A percentile compares a stretch with the other conserved stretches of the same genome.
phyloP scores from a whole-genome alignment of 2,329 filamentous ascomycete species.

The Venturia pyrina region DNA sequence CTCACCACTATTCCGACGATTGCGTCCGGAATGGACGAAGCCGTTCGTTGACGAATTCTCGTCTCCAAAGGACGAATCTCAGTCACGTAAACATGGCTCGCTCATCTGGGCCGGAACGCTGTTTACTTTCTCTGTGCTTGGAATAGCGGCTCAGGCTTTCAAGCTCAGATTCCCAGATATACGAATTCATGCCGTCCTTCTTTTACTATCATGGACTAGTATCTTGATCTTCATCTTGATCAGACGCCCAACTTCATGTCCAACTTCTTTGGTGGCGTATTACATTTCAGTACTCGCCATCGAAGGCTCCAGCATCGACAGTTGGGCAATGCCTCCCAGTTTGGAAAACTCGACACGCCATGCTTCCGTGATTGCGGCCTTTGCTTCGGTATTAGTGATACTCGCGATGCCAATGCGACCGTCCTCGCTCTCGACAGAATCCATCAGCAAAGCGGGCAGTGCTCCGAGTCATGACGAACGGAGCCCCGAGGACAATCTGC shows the following conservation, averaged over 20 bases:
- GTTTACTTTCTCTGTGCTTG: slow-evolving; percentile 21
- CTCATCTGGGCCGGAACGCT: slow-evolving; percentile 20
- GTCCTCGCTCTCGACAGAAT: slow-evolving; percentile 39
- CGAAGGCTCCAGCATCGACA: slow-evolving; percentile 16
- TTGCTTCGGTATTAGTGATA: slow-evolving; percentile 41
- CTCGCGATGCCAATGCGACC: slow-evolving; percentile 62
- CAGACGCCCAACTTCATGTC: slow-evolving; percentile 32
- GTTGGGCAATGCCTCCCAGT: not conserved
- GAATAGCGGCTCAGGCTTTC: slow-evolving; percentile 20
- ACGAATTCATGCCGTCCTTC: slow-evolving; percentile 12
- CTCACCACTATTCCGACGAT: slow-evolving; percentile 15
- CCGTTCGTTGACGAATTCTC: slow-evolving; percentile 41
- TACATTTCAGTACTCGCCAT: slow-evolving; percentile 25
- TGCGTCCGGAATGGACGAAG: slow-evolving; percentile 39
- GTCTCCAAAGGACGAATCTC: slow-evolving; percentile 18
- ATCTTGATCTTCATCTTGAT: slow-evolving; percentile 24
- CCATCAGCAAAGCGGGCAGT: slow-evolving; percentile 50
- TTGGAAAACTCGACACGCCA: slow-evolving; percentile 22
- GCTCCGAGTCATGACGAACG: slow-evolving; percentile 50
- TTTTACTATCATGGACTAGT: not conserved
- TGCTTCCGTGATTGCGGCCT: slow-evolving; percentile 22
- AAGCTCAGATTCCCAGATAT: slow-evolving; percentile 19
- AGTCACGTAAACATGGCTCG: slow-evolving; percentile 22
- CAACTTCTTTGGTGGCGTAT: slow-evolving; percentile 27
- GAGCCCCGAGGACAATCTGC: slow-evolving; percentile 69